Percentiles rank a stretch among this genome's conserved stretches.
phyloP scores from a whole-genome alignment of 306 rosid species.

The Begonia peltatifolia region DNA sequence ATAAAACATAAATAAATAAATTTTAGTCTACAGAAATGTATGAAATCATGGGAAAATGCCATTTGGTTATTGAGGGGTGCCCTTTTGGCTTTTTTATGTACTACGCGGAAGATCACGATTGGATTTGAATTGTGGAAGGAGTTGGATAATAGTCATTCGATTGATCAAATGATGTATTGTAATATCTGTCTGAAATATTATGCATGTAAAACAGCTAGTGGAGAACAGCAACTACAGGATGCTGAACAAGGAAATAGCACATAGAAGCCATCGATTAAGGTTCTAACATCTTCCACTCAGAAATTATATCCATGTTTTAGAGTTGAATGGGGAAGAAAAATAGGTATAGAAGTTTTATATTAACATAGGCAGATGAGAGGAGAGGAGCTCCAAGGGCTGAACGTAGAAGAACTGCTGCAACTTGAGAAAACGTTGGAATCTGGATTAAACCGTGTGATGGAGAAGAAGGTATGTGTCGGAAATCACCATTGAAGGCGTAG shows the following conservation, averaged over 20 bases:
- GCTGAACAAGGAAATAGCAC: conserved; percentile 64
- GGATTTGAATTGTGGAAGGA: no score
- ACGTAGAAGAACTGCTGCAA: conserved; percentile 53
- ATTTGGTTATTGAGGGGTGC: no score
- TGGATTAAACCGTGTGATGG: conserved; percentile 61
- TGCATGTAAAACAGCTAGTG: conserved; percentile 41
- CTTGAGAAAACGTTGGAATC: conserved; percentile 67
- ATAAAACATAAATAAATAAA: not conserved
- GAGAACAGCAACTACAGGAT: conserved; percentile 50
- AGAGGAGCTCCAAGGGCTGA: conserved; percentile 72
- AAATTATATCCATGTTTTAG: not conserved
- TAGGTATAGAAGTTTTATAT: not conserved
- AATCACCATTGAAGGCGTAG: no score
- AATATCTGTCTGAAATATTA: no score
- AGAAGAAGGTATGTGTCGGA: conserved; percentile 36
- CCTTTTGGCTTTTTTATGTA: no score
- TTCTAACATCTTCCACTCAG: conserved; percentile 3
- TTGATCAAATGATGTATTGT: no score
- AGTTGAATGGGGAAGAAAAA: not conserved
- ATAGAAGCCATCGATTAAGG: conserved; percentile 64
- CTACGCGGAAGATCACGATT: no score
- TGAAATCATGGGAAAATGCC: not conserved
- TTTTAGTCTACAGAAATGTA: no score
- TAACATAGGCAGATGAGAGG: conserved; percentile 81
- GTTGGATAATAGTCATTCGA: no score